Percentiles rank a stretch among this genome's conserved stretches.
These are phyloP conservation scores for Fusarium transvaalense DNA, from an alignment of 2,329 filamentous ascomycete genomes.

Conservation along the genomic window DNA sequence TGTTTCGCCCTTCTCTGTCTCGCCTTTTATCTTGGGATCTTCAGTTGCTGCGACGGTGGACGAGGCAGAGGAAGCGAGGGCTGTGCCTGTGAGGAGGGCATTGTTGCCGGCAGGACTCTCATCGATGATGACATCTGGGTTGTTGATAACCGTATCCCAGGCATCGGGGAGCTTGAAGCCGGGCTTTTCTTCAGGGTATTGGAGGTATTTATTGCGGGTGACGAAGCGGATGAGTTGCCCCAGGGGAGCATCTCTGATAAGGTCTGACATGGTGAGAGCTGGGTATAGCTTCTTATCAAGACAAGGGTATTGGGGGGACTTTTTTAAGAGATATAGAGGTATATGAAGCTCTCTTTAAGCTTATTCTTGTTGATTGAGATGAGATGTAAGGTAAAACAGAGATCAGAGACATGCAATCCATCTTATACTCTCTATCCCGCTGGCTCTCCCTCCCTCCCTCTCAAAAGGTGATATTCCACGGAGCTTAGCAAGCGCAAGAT, in stretches of 20 bases:
- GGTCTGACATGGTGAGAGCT: slow-evolving; percentile 46
- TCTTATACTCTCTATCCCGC: slow-evolving; percentile 34
- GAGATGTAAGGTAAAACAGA: neutral
- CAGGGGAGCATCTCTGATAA: slow-evolving; percentile 67
- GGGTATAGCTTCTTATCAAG: neutral
- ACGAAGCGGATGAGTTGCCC: slow-evolving; percentile 69
- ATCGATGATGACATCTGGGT: slow-evolving; percentile 42
- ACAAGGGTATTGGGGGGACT: neutral
- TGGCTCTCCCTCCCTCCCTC: slow-evolving; percentile 13
- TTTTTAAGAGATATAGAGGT: neutral
- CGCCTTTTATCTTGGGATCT: slow-evolving; percentile 23
- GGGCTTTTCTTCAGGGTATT: slow-evolving; percentile 70
- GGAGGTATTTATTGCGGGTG: slow-evolving; percentile 64
- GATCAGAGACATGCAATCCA: slow-evolving; percentile 7
- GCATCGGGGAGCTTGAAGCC: slow-evolving; percentile 65
- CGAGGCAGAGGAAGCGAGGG: slow-evolving; percentile 42
- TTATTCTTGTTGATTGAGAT: slow-evolving; percentile 5
- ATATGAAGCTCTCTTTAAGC: slow-evolving; percentile 11
- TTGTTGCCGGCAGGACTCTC: slow-evolving; percentile 26
- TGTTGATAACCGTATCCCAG: slow-evolving; percentile 54
- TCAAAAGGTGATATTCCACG: slow-evolving; percentile 9
- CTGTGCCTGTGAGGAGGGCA: slow-evolving; percentile 26
- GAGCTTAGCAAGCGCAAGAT: slow-evolving; percentile 25
- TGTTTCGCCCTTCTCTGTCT: slow-evolving; percentile 30
- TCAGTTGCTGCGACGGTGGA: slow-evolving; percentile 41